phyloP scores from a whole-genome alignment of 345 rosid genomes.

The Euphorbia peplus region DNA sequence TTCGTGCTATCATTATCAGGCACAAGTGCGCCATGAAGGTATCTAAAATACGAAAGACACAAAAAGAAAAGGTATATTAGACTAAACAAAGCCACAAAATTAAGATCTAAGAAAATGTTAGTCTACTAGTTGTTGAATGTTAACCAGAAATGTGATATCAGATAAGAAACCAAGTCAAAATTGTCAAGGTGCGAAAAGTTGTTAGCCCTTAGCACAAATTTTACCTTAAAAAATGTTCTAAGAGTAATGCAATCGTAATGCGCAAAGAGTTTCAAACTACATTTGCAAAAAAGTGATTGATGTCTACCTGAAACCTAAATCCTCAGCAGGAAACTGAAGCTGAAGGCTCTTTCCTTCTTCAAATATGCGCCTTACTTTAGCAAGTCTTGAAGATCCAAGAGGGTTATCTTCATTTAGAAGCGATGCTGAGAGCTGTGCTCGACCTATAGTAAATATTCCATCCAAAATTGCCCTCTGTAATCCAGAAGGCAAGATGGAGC shows the following conservation, averaged over 20 bases:
- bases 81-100: neutral
- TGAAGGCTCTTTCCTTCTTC: slow-evolving; percentile 94
- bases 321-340: slow-evolving; percentile 97
- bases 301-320: slow-evolving; percentile 84
- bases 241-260: neutral
- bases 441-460: slow-evolving; percentile 74
- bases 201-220: neutral
- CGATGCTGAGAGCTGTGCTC: slow-evolving; percentile 76
- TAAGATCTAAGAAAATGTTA: neutral
- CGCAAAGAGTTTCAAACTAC: neutral
- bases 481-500: slow-evolving; percentile 66
- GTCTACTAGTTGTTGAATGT: neutral
- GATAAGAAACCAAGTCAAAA: neutral
- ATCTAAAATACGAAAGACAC: slow-evolving; percentile 40
- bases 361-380: slow-evolving; percentile 59
- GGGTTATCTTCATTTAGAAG: slow-evolving; percentile 74
- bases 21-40: slow-evolving; percentile 72
- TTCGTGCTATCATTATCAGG: slow-evolving; percentile 38
- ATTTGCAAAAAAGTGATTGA: slow-evolving; percentile 3
- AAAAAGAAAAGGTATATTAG: slow-evolving; percentile 1
- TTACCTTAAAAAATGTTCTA: neutral
- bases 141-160: neutral
- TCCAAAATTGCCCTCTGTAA: slow-evolving; percentile 72
- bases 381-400: slow-evolving; percentile 72
- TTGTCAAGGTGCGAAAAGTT: neutral